These are phyloP conservation scores for Fusarium azukiicola DNA, from an alignment of 2,329 filamentous ascomycete species.

Conservation along the genomic window DNA sequence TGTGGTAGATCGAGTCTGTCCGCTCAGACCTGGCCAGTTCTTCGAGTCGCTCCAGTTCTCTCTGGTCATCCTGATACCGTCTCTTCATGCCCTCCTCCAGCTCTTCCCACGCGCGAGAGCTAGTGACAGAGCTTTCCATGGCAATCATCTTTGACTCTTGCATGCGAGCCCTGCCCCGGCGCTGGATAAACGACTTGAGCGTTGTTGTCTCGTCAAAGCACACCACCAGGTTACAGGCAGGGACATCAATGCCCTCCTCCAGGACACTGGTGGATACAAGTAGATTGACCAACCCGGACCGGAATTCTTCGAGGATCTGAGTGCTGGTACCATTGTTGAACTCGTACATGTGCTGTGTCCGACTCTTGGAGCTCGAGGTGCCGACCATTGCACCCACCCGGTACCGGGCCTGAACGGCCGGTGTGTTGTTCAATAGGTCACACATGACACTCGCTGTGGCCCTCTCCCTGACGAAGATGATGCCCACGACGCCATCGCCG, in stretches of 20 bases:
- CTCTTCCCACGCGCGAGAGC: slow-evolving; percentile 76
- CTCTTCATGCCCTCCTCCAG: slow-evolving; percentile 88
- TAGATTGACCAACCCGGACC: slow-evolving; percentile 75
- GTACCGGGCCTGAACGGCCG: slow-evolving; percentile 69
- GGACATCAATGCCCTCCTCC: slow-evolving; percentile 85
- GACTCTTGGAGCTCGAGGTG: slow-evolving; percentile 63
- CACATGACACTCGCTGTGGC: slow-evolving; percentile 80
- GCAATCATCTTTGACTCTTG: slow-evolving; percentile 73
- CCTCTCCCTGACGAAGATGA: slow-evolving; percentile 85
- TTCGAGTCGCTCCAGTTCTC: slow-evolving; percentile 70
- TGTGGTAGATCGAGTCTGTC: slow-evolving; percentile 54
- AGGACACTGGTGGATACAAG: slow-evolving; percentile 82
- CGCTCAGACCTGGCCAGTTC: slow-evolving; percentile 69
- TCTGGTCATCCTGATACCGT: slow-evolving; percentile 83
- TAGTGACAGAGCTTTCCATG: slow-evolving; percentile 55
- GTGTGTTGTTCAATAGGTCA: slow-evolving; percentile 76
- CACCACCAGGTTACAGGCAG: slow-evolving; percentile 80
- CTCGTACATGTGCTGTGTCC: slow-evolving; percentile 67
- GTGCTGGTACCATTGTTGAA: slow-evolving; percentile 58
- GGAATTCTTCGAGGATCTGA: slow-evolving; percentile 70
- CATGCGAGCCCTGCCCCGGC: slow-evolving; percentile 75
- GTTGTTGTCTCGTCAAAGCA: slow-evolving; percentile 75
- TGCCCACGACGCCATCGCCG: slow-evolving; percentile 72
- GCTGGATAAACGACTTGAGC: slow-evolving; percentile 79
- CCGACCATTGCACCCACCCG: slow-evolving; percentile 78